Percentiles rank a stretch among this genome's conserved stretches.
Conservation (phyloP, 495 filamentous ascomycete species). For the Pseudevernia furfuracea region DNA sequence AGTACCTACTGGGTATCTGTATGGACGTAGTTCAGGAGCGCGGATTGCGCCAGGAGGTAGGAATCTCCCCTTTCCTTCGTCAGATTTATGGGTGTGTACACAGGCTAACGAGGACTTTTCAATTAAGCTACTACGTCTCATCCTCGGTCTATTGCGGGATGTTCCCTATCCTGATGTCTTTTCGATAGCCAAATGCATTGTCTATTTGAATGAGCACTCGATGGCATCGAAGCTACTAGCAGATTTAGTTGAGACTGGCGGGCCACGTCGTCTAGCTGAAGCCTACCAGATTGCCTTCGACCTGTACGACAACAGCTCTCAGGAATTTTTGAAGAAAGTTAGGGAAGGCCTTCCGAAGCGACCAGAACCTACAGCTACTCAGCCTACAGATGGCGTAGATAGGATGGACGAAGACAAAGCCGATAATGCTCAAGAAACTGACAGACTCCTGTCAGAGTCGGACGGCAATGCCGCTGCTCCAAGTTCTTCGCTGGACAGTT, state of each 20-base stretch:
- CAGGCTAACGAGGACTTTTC: constrained; percentile 29
- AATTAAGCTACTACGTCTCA: constrained; percentile 68
- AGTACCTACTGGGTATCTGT: constrained; percentile 91
- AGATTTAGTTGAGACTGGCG: constrained; percentile 73
- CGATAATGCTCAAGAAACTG: constrained; percentile 44
- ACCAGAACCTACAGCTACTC: constrained; percentile 26
- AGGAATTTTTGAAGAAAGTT: constrained; percentile 91
- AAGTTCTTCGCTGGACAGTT: constrained; percentile 32
- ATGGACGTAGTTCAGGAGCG: constrained; percentile 98
- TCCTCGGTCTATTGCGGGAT: constrained; percentile 80
- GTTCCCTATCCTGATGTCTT: constrained; percentile 92
- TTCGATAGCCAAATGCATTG: constrained; percentile 94
- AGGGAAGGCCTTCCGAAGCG: constrained; percentile 62
- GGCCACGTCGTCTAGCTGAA: constrained; percentile 65
- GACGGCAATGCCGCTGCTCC: constrained; percentile 26
- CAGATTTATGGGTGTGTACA: constrained; percentile 16
- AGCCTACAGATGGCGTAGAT: constrained; percentile 29
- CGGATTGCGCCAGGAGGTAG: constrained; percentile 68
- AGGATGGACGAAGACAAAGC: constrained; percentile 41
- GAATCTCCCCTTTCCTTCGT: constrained; percentile 22
- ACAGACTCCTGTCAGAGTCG: constrained; percentile 44
- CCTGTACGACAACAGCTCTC: constrained; percentile 94
- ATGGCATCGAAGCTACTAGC: constrained; percentile 83
- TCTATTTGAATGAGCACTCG: constrained; percentile 86
- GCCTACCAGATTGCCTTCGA: constrained; percentile 98